Percentiles rank a stretch among this genome's conserved stretches.
These are phyloP conservation scores for Besnoitia besnoiti DNA, from an alignment of 169 alveolate genomes.

Conservation along the genomic window DNA sequence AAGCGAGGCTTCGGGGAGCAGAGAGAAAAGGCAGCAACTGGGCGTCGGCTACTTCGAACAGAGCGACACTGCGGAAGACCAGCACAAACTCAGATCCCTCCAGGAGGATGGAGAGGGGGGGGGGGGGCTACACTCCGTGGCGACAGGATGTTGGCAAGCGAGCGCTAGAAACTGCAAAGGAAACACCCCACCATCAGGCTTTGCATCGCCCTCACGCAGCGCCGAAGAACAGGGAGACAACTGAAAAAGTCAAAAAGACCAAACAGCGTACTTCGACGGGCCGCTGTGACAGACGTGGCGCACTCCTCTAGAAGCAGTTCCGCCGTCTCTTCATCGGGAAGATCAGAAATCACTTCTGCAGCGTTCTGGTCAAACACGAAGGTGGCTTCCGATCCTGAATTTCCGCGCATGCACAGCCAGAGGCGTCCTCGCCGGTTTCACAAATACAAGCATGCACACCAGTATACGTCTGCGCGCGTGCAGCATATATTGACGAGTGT, in stretches of 20 bases:
- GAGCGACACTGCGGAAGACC: too few species aligned
- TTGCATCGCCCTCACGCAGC: not conserved
- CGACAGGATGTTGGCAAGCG: too few species aligned
- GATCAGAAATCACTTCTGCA: not conserved
- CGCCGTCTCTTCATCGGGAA: not conserved
- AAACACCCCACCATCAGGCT: not conserved
- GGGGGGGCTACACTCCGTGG: too few species aligned
- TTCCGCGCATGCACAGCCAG: not conserved
- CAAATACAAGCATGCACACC: too few species aligned
- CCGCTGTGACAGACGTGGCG: not conserved
- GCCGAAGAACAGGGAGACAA: not conserved
- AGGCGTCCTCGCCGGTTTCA: not conserved
- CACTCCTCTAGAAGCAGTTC: not conserved
- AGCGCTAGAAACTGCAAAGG: not conserved
- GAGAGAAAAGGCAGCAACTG: too few species aligned
- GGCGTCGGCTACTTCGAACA: too few species aligned
- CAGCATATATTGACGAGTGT: too few species aligned
- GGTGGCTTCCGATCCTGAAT: constrained; percentile 1
- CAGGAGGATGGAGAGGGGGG: too few species aligned
- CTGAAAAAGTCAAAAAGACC: not conserved
- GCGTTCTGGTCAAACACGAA: constrained; percentile 14
- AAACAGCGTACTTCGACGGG: not conserved
- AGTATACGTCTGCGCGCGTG: not conserved
- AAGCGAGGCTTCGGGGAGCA: too few species aligned
- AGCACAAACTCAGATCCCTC: too few species aligned